Conservation (phyloP, 257 asterid genomes). For the Scutellaria barbata region DNA sequence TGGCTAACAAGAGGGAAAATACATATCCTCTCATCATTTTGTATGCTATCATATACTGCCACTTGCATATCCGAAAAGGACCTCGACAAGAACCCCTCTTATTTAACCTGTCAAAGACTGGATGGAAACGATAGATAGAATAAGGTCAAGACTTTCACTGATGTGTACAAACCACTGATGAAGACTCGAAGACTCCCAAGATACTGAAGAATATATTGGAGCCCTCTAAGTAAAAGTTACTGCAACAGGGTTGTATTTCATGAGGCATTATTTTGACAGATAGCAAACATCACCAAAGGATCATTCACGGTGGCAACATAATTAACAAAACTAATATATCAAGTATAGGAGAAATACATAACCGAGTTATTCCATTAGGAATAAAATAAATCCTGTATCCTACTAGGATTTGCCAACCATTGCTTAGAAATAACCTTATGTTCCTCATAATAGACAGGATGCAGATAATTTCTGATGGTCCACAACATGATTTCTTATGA, state of each 20-base stretch:
- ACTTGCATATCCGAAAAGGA: neutral
- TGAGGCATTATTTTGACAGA: neutral
- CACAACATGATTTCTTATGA: neutral
- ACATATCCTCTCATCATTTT: no score
- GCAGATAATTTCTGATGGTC: neutral
- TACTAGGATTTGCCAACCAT: neutral
- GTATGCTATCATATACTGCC: no score
- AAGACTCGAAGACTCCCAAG: constrained; percentile 7
- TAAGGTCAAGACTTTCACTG: neutral
- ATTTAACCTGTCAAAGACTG: constrained; percentile 11
- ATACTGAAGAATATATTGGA: no score
- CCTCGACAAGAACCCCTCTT: neutral
- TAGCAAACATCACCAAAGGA: neutral
- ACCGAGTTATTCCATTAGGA: neutral
- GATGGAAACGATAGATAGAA: neutral
- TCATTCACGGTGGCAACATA: neutral
- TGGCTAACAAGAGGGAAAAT: no score
- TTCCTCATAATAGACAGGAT: neutral
- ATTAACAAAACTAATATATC: neutral
- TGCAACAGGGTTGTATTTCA: neutral
- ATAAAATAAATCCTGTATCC: neutral
- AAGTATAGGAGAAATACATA: constrained; percentile 16
- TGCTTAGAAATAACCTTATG: neutral
- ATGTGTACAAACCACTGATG: neutral
- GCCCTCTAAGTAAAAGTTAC: no score